Evolutionary conservation across 805 yeast species (phyloP), one percentile per base, ranked within the genome.

Genomic region (Saturnispora bothae): DNA sequence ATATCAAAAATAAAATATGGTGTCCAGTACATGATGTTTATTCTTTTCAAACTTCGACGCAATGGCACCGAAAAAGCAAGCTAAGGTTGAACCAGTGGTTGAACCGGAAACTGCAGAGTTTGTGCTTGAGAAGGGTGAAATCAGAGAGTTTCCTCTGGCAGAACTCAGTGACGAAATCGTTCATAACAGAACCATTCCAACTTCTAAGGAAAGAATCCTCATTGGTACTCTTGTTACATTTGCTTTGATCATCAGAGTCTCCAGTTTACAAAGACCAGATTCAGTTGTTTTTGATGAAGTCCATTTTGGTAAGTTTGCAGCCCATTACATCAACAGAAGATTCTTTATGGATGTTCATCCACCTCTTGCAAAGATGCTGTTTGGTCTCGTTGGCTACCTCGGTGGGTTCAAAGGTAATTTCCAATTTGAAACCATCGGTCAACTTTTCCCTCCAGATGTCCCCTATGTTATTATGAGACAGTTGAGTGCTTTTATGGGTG

Each of bases 231-330:
- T 83, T 38, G 45, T 52, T 4, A 23, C 47, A 12, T 48, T 77
- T 27, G 71, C 95, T 0, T 44, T 66, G 10, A 50, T 59, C 33
- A 70, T 84, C 35, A 75, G 99, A 48, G 64, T 81, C 38, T 63
- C 66, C 47, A 63, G 69, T 38, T 64, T 92, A 42, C 63, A 70
- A 20, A 53, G 62, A 44, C 99, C 99, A 28, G 61, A 76, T 50
- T 75, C 88, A 21, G 97, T 92, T 33, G 97, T 92, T 20, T 92
- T 92, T 51, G 98, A 92, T 61, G 98, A 89, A 61, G 97, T 89
- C 38, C 98, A 92, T 60, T 33, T 33, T 52, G 98, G 98, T 40
- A 94, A 94, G n/a, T 92, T 89, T 62, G 95, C 98, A 15, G 70
- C 80, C 44, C 83, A 89, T 62, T 92, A 88, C 64, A 77, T 82